Base-by-base conservation (phyloP, 305 asterid species). In the Andrographis paniculata region DNA sequence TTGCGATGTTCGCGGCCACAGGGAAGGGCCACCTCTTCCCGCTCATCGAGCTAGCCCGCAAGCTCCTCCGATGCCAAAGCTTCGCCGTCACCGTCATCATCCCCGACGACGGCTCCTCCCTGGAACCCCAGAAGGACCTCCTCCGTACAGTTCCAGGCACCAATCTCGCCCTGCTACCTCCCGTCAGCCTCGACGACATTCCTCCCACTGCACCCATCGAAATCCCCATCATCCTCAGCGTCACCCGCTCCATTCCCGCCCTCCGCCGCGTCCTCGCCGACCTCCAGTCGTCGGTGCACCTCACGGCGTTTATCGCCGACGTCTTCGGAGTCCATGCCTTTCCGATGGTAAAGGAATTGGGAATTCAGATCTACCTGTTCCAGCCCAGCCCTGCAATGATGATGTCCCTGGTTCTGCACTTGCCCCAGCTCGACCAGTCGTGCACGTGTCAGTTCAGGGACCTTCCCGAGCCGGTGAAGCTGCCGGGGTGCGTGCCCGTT, bases 401-500 rank as follows among this genome's bases (percentile, higher is more conserved):
- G 4, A 38, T 49, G 1, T 49, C 23, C 15, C 6, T 36, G 1
- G 14, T 6, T 6, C 14, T 49, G 17, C 27, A 33, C 27, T 4
- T 49, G 2, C 43, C 43, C 16, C 43, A 49, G 27, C 55, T 30
- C 42, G 23, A 33, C 55, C 6, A 9, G 16, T 8, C 42, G 5
- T 6, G 6, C 53, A 18, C 3, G 13, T 24, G 53, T 20, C 40
- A 48, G 20, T 24, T 1, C 42, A 15, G 43, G 23, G 55, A 49
- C 17, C 3, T 31, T 6, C 55, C 55, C 2, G 43, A 18, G 15
- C 55, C 43, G 14, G 2, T 49, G 41, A 49, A 17, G 24, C 11
- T 49, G 6, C 55, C 55, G 27, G 55, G 55, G 2, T 31, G 37
- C 27, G 43, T 33, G 1, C 43, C 55, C 40, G 21, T 48, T 9